Evolutionary conservation across 805 yeast species (phyloP).

Genomic region (Candida nonsorbophila): DNA sequence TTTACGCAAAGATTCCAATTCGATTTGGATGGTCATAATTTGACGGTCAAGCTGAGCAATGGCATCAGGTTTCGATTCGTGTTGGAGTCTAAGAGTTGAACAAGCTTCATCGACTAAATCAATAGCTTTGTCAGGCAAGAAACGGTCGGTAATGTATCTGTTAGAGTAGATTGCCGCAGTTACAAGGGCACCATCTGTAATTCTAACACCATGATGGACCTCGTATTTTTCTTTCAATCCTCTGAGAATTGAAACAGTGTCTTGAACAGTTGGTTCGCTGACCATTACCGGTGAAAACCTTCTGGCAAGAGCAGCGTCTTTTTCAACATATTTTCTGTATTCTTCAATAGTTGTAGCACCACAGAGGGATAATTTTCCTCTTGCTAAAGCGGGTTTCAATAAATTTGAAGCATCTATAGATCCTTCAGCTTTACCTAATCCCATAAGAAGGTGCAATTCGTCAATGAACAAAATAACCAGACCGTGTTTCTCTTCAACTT

Average conservation of each 20-base stretch:
- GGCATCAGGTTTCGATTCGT: conserved; percentile 95
- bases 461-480: conserved; percentile 79
- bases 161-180: conserved; percentile 89
- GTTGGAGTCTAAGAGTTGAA: conserved; percentile 89
- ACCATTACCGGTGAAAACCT: conserved; percentile 86
- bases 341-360: conserved; percentile 97
- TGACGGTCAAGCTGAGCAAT: conserved; percentile 83
- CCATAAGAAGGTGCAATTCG: conserved; percentile 84
- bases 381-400: conserved; percentile 87
- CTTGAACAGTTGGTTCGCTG: conserved; percentile 85
- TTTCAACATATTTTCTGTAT: conserved; percentile 87
- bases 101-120: conserved; percentile 97
- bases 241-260: conserved; percentile 84
- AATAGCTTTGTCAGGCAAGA: conserved; percentile 93
- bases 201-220: conserved; percentile 96
- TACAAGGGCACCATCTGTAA: conserved; percentile 86
- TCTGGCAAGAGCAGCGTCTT: conserved; percentile 93
- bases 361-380: conserved; percentile 88
- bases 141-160: conserved; percentile 87
- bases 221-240: conserved; percentile 93
- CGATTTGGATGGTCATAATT: conserved; percentile 92
- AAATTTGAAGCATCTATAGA: conserved; percentile 93
- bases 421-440: conserved; percentile 91
- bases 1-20: conserved; percentile 86
- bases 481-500: conserved; percentile 75